phyloP scores from a whole-genome alignment of 2,329 filamentous ascomycete species.

The Aspergillus ochraceus region DNA sequence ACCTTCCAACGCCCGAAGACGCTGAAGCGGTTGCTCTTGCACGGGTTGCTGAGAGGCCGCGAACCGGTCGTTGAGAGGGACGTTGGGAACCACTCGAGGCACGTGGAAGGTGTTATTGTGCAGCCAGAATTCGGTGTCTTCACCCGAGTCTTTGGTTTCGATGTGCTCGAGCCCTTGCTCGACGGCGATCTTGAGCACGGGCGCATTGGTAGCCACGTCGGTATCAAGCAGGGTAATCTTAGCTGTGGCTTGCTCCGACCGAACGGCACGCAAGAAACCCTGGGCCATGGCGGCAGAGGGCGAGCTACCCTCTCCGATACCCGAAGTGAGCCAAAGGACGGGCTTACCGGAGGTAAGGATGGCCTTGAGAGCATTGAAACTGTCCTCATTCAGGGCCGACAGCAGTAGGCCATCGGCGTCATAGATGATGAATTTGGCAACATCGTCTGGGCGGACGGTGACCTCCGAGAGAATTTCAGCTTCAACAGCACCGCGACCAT shows the following conservation, averaged over 20 bases:
- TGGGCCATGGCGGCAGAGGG: neutral
- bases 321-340: neutral
- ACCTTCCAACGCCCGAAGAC: neutral
- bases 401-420: neutral
- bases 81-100: neutral
- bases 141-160: neutral
- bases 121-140: constrained; percentile 7
- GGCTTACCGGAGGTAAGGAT: neutral
- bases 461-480: too few species aligned
- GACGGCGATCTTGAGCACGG: neutral
- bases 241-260: neutral
- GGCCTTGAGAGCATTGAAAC: neutral
- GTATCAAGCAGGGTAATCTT: neutral
- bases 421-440: neutral
- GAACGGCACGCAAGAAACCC: constrained; percentile 3
- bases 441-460: neutral
- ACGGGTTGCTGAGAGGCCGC: neutral
- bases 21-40: neutral
- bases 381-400: neutral
- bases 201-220: neutral
- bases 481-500: too few species aligned
- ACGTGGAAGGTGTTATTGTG: neutral
- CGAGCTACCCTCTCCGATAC: neutral
- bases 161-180: neutral
- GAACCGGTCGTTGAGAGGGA: neutral